Base-by-base conservation (phyloP, 306 rosid genomes). In the Potentilla sterilis region DNA sequence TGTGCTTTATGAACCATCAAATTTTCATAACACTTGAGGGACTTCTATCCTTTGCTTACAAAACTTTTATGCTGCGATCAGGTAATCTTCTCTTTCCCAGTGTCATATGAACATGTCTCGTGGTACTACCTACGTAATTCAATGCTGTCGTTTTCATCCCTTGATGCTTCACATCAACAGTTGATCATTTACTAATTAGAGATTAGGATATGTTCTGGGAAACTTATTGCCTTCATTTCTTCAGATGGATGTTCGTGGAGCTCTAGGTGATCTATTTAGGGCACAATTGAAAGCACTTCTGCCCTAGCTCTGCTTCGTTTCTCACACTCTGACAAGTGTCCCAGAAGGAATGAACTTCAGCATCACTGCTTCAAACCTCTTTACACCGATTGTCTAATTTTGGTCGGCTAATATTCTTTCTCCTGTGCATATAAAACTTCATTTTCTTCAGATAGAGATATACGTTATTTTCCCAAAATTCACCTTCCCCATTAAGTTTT, bases 171-270 rank as follows among this genome's bases (percentile, higher is more conserved):
- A 32, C 69, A 18, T 63, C 69, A 14, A 7, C 47, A 11, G 47
- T 43, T 14, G 0, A 66, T 65, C 40, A 65, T 63, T 41, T 54
- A 24, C 16, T 67, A 37, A 43, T 54, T 24, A 35, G 54, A 55
- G 44, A 46, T 55, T 24, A 5, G 9, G 34, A 37, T 34, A 57
- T 57, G 78, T 48, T 19, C 11, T 61, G 75, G 40, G 22, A 67
- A 55, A 67, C 67, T 73, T 49, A 61, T 72, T 16, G 37, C 69
- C 73, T 78, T 70, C 81, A 9, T 83, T 78, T 84, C 67, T 80
- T 80, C 92, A 96, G 99, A 92, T 96, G 93, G 98, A 96, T 72
- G 81, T 96, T 74, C 98, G 99, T 41, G 98, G 96, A 80, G 94
- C 96, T 42, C 98, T 96, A 38, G 99, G 92, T 49, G 97, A 96